Conservation (phyloP, 371 early-diverging fungal species). For the Mucor velutinosus region DNA sequence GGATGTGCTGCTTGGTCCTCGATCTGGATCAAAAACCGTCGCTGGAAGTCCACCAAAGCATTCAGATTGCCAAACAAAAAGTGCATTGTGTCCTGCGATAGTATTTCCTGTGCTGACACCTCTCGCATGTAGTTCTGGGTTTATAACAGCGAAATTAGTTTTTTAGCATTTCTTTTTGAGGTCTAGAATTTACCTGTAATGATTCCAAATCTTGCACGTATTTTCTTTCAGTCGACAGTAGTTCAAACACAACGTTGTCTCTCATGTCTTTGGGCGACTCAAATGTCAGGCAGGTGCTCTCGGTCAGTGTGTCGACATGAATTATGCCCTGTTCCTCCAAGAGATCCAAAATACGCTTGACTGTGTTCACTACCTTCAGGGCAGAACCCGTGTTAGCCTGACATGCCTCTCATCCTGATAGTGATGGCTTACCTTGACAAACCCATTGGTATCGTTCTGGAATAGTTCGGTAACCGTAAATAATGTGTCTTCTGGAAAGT, state of each 20-base stretch:
- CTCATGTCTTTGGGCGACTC: slow-evolving; percentile 76
- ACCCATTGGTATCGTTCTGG: slow-evolving; percentile 93
- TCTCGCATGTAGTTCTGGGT: slow-evolving; percentile 52
- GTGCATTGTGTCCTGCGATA: slow-evolving; percentile 76
- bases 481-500: slow-evolving; percentile 70
- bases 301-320: slow-evolving; percentile 17
- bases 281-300: slow-evolving; percentile 15
- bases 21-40: slow-evolving; percentile 88
- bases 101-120: slow-evolving; percentile 55
- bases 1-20: slow-evolving; percentile 78
- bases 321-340: slow-evolving; percentile 38
- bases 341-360: slow-evolving; percentile 35
- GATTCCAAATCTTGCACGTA: slow-evolving; percentile 87
- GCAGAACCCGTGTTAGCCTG: neutral
- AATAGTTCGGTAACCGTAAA: slow-evolving; percentile 86
- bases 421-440: slow-evolving; percentile 79
- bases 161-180: neutral
- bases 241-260: slow-evolving; percentile 84
- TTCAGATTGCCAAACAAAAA: slow-evolving; percentile 91
- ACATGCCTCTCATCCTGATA: neutral
- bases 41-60: slow-evolving; percentile 94
- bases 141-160: neutral
- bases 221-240: slow-evolving; percentile 88
- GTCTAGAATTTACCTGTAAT: slow-evolving; percentile 35
- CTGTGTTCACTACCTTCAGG: slow-evolving; percentile 42